phyloP scores from a whole-genome alignment of 2,329 filamentous ascomycete genomes.

The Parastagonospora nodorum region DNA sequence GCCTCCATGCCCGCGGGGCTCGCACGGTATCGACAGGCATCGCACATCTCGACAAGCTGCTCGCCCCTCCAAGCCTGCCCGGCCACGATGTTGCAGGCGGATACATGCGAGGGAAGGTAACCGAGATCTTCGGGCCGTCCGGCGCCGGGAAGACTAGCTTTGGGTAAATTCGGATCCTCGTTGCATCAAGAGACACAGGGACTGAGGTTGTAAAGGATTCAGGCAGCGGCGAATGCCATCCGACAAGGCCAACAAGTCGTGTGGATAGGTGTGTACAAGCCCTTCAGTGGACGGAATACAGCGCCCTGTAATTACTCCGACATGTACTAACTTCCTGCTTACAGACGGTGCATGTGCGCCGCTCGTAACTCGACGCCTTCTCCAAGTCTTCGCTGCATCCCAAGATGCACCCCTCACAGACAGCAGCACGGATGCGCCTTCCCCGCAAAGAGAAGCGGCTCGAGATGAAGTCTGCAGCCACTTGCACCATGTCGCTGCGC shows the following conservation, averaged over 20 bases:
- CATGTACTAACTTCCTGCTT: slow-evolving; percentile 30
- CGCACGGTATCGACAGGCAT: slow-evolving; percentile 57
- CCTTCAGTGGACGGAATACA: slow-evolving; percentile 9
- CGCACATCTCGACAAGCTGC: slow-evolving; percentile 52
- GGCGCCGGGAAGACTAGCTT: slow-evolving; percentile 85
- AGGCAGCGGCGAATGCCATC: slow-evolving; percentile 69
- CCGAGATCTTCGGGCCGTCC: slow-evolving; percentile 86
- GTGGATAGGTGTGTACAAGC: slow-evolving; percentile 74
- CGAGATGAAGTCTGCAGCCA: slow-evolving; percentile 49
- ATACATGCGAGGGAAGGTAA: slow-evolving; percentile 75
- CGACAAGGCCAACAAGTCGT: slow-evolving; percentile 66
- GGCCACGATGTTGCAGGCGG: slow-evolving; percentile 52
- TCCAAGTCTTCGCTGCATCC: slow-evolving; percentile 49
- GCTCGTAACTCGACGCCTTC: slow-evolving; percentile 55
- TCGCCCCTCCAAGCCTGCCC: slow-evolving; percentile 33
- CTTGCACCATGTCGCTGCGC: slow-evolving; percentile 68
- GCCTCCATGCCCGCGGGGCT: slow-evolving; percentile 58
- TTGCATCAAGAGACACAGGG: slow-evolving; percentile 13
- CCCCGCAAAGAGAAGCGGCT: slow-evolving; percentile 11
- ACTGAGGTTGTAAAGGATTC: slow-evolving; percentile 62
- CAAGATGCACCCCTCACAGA: slow-evolving; percentile 2
- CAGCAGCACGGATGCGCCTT: slow-evolving; percentile 2
- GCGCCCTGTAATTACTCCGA: slow-evolving; percentile 10
- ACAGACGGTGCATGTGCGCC: slow-evolving; percentile 57
- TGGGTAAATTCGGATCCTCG: slow-evolving; percentile 61